phyloP scores from a whole-genome alignment of 1,139 yeast species.

The Diutina catenulata region DNA sequence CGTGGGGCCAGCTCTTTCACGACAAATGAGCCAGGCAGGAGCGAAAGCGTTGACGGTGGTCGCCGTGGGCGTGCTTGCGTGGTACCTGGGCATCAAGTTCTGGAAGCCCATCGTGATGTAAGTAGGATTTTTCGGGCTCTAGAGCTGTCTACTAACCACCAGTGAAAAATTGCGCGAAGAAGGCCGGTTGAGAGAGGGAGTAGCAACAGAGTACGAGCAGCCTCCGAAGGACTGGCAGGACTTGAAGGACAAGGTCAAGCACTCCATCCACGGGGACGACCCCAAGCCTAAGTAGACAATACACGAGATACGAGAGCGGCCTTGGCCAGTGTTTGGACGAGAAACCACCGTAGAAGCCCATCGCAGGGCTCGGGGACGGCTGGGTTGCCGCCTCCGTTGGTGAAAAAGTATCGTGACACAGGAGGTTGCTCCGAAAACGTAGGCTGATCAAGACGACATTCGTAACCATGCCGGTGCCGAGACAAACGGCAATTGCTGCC shows the following conservation, averaged over 20 bases:
- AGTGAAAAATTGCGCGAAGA: slow-evolving; percentile 61
- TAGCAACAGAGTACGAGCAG: slow-evolving; percentile 33
- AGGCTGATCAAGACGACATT: too few relatives aligned
- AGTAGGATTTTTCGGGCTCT: slow-evolving; percentile 14
- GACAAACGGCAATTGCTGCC: too few relatives aligned
- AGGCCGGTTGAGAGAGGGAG: slow-evolving; percentile 51
- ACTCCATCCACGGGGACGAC: slow-evolving; percentile 9
- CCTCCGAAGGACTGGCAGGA: slow-evolving; percentile 31
- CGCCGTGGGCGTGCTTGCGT: slow-evolving; percentile 26
- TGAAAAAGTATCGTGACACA: too few relatives aligned
- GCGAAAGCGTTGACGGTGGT: slow-evolving; percentile 16
- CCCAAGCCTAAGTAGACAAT: neutral
- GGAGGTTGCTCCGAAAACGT: too few relatives aligned
- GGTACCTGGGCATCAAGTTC: slow-evolving; percentile 49
- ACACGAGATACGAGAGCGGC: neutral
- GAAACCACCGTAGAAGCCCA: neutral
- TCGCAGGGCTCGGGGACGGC: neutral
- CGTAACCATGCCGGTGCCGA: too few relatives aligned
- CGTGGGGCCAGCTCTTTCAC: too few relatives aligned
- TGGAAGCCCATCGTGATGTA: slow-evolving; percentile 67
- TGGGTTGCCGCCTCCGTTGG: too few relatives aligned
- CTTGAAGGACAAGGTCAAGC: slow-evolving; percentile 17
- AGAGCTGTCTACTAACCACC: slow-evolving; percentile 7
- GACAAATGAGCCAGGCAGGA: slow-evolving; percentile 8
- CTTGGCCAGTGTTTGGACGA: neutral